phyloP scores from a whole-genome alignment of 2,329 filamentous ascomycete species.

The Orbilia oligospora region DNA sequence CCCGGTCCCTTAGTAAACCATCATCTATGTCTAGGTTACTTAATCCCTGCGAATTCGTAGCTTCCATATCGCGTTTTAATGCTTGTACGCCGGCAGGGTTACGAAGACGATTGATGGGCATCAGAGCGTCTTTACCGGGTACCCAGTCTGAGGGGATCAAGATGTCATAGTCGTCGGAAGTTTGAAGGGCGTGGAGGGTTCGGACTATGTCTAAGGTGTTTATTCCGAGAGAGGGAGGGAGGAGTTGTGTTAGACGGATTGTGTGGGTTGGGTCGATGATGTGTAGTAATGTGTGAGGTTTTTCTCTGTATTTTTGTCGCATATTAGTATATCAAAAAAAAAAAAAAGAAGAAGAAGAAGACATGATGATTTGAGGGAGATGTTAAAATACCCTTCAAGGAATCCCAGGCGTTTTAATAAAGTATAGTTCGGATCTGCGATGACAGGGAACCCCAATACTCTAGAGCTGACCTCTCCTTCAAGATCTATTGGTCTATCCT shows the following conservation, averaged over 20 bases:
- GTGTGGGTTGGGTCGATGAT: constrained; percentile 47
- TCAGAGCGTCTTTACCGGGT: constrained; percentile 43
- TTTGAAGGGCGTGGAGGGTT: constrained; percentile 48
- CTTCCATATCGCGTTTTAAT: constrained; percentile 30
- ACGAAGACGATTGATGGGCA: constrained; percentile 39
- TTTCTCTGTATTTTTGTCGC: not conserved
- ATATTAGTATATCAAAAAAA: not conserved
- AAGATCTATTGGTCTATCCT: constrained; percentile 4
- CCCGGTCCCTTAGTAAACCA: constrained; percentile 31
- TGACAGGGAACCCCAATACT: constrained; percentile 41
- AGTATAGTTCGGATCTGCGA: constrained; percentile 36
- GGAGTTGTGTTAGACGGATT: constrained; percentile 36
- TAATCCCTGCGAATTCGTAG: not conserved
- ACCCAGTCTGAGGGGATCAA: constrained; percentile 50
- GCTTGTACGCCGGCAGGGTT: constrained; percentile 16
- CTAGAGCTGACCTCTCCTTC: constrained; percentile 1
- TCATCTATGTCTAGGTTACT: not conserved
- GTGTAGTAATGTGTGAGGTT: constrained; percentile 38
- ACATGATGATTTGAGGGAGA: not conserved
- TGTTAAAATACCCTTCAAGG: constrained; percentile 9
- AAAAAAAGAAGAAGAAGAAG: too few species aligned
- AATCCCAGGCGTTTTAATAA: constrained; percentile 40
- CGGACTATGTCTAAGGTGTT: constrained; percentile 52
- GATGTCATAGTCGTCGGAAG: constrained; percentile 51
- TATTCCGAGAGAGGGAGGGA: constrained; percentile 36